These are phyloP conservation scores for Metschnikowia kunwiensis DNA, from an alignment of 805 yeast genomes.

Conservation along the genomic window DNA sequence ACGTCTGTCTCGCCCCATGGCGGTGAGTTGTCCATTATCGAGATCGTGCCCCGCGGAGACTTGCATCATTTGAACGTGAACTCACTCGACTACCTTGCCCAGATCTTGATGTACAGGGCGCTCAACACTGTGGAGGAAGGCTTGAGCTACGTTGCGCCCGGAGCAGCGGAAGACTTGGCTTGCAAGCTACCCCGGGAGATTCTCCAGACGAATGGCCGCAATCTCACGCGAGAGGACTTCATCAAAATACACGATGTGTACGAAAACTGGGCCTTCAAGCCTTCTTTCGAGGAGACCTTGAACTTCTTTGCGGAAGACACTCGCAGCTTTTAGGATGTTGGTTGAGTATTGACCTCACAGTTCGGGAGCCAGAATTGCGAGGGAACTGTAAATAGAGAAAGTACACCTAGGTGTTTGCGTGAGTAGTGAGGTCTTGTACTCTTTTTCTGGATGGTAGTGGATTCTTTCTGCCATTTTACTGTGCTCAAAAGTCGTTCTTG, in stretches of 20 bases:
- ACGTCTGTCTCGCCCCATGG: conserved; percentile 27
- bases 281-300: conserved; percentile 33
- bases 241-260: conserved; percentile 49
- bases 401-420: no score
- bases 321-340: conserved; percentile 9
- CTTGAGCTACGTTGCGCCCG: conserved; percentile 69
- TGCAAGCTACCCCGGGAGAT: conserved; percentile 28
- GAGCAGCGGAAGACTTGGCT: conserved; percentile 59
- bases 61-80: conserved; percentile 39
- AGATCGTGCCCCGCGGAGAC: conserved; percentile 43
- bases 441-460: no score
- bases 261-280: conserved; percentile 84
- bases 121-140: conserved; percentile 47
- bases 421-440: no score
- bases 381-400: no score
- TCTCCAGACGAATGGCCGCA: conserved; percentile 43
- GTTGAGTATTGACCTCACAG: neutral
- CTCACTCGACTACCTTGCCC: conserved; percentile 62
- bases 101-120: conserved; percentile 21
- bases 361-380: no score
- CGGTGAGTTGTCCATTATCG: conserved; percentile 53
- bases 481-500: no score
- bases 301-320: conserved; percentile 18
- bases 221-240: conserved; percentile 57
- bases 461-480: no score